Percentiles rank a stretch among this genome's conserved stretches.
phyloP scores from a whole-genome alignment of 352 stramenopile genomes.

The Phytophthora hibernalis region DNA sequence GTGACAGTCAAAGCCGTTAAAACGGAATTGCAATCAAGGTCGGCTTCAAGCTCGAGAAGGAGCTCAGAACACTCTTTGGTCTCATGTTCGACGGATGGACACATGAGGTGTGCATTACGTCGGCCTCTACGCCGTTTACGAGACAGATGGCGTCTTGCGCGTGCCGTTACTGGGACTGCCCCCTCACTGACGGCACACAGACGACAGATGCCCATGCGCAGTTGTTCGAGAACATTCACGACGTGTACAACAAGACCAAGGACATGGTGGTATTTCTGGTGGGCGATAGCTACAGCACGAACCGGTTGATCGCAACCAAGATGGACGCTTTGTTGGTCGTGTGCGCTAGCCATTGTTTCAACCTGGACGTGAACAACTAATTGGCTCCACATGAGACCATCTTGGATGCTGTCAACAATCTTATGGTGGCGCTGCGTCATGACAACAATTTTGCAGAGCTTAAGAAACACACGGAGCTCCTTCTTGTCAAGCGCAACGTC shows the following conservation, averaged over 20 bases:
- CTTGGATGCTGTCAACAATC: conserved; percentile 1
- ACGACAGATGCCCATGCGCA: conserved; percentile 8
- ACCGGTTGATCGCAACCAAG: conserved; percentile 4
- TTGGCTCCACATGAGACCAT: conserved; percentile 1
- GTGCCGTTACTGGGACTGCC: too few relatives aligned
- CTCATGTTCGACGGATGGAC: conserved; percentile 14
- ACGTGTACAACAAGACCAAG: too few relatives aligned
- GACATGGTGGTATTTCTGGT: conserved; percentile 13
- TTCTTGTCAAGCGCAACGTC: conserved; percentile 12
- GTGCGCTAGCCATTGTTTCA: conserved; percentile 3
- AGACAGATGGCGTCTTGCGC: background rate
- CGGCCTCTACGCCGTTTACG: conserved; percentile 6
- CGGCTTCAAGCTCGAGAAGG: too few relatives aligned
- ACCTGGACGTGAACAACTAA: conserved; percentile 14
- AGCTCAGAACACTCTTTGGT: conserved; percentile 12
- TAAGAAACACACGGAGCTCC: conserved; percentile 12
- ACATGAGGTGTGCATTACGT: conserved; percentile 11
- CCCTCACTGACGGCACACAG: background rate
- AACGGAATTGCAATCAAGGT: conserved; percentile 10
- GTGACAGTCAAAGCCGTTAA: conserved; percentile 4
- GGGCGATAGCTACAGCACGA: conserved; percentile 12
- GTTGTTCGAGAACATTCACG: conserved; percentile 13
- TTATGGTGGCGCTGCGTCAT: too few relatives aligned
- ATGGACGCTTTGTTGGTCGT: background rate
- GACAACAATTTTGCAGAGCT: too few relatives aligned